Evolutionary conservation across 805 yeast genomes (phyloP).

Genomic region (Lachancea lanzarotensis): DNA sequence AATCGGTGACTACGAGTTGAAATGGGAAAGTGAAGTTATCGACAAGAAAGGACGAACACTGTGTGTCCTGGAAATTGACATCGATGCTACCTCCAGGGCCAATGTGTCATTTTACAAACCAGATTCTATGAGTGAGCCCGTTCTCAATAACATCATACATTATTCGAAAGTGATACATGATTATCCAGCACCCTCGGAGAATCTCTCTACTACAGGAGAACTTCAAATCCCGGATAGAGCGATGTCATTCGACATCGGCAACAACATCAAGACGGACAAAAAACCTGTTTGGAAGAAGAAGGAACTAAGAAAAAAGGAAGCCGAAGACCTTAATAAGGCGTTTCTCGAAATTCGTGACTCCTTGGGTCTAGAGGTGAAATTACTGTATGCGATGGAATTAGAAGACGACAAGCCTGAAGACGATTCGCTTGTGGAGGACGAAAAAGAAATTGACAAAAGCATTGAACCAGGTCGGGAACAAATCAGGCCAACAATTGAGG

Average conservation of each 20-base stretch:
- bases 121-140: conserved; percentile 10
- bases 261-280: background rate
- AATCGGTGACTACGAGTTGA: conserved; percentile 26
- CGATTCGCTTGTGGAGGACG: background rate
- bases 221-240: background rate
- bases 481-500: background rate
- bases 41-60: conserved; percentile 21
- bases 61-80: background rate
- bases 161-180: background rate
- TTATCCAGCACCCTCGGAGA: background rate
- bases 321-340: background rate
- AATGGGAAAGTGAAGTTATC: conserved; percentile 29
- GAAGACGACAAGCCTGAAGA: background rate
- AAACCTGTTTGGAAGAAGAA: background rate
- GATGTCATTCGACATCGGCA: background rate
- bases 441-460: background rate
- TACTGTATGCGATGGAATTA: background rate
- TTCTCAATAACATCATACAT: conserved; percentile 6
- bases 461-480: background rate
- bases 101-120: conserved; percentile 8
- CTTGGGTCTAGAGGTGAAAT: background rate
- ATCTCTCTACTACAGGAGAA: background rate
- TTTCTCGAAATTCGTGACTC: background rate
- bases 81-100: background rate
- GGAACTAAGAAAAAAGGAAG: background rate